A percentile compares a stretch with the other conserved stretches of the same genome.
Evolutionary conservation across 1,139 yeast species (phyloP).

Genomic region (Lodderomyces jiufengensis): DNA sequence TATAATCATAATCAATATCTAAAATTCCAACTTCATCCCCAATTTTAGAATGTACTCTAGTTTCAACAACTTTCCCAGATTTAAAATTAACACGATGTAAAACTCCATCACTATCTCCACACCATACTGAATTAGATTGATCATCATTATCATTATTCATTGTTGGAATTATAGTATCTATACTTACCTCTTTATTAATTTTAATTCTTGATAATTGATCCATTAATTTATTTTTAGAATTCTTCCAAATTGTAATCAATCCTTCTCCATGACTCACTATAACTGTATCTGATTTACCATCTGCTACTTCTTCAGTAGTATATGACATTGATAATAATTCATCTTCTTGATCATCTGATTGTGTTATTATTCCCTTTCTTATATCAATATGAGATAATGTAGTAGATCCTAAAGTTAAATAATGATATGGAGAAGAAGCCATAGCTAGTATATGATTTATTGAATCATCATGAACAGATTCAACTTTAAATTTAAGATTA

Average conservation of each 20-base stretch:
- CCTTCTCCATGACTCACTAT: constrained; percentile 89
- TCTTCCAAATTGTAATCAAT: constrained; percentile 86
- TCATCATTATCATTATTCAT: constrained; percentile 62
- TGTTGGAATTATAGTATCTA: constrained; percentile 75
- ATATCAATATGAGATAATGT: constrained; percentile 78
- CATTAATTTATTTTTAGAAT: constrained; percentile 57
- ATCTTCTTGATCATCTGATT: constrained; percentile 89
- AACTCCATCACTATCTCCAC: constrained; percentile 84
- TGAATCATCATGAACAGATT: constrained; percentile 67
- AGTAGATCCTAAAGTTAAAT: constrained; percentile 78
- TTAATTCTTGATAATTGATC: constrained; percentile 84
- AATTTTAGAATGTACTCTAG: constrained; percentile 54
- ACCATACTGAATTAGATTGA: constrained; percentile 60
- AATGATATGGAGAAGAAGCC: constrained; percentile 75
- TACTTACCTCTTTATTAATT: constrained; percentile 66
- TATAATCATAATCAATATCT: constrained; percentile 77
- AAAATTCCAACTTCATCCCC: constrained; percentile 63
- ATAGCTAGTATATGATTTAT: constrained; percentile 69
- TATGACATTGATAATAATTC: constrained; percentile 76
- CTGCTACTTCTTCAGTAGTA: constrained; percentile 42
- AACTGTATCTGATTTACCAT: constrained; percentile 58
- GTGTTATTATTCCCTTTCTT: constrained; percentile 61
- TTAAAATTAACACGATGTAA: constrained; percentile 66
- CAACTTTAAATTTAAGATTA: constrained; percentile 39
- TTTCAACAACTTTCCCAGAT: constrained; percentile 61